Percentiles rank a stretch among this genome's conserved stretches.
phyloP scores from a whole-genome alignment of 2,329 filamentous ascomycete genomes.

The Aspergillus transmontanensis region DNA sequence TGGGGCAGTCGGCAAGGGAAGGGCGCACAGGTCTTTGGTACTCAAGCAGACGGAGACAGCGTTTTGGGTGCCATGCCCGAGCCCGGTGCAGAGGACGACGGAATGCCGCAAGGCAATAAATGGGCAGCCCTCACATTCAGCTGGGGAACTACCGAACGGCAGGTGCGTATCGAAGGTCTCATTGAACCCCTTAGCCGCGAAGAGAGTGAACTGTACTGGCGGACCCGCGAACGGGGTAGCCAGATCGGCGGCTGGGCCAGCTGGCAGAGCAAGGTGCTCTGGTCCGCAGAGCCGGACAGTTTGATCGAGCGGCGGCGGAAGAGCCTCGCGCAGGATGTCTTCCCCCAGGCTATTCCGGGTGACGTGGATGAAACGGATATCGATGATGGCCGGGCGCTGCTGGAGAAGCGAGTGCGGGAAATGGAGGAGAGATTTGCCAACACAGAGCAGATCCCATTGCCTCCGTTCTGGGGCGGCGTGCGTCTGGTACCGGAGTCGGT shows the following conservation, averaged over 20 bases:
- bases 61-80: slow-evolving; percentile 64
- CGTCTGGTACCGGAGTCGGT: slow-evolving; percentile 81
- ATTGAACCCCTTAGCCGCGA: slow-evolving; percentile 67
- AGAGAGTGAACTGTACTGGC: slow-evolving; percentile 71
- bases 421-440: slow-evolving; percentile 75
- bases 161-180: slow-evolving; percentile 84
- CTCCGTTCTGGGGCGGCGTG: slow-evolving; percentile 92
- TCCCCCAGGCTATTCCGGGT: slow-evolving; percentile 23
- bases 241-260: slow-evolving; percentile 93
- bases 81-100: slow-evolving; percentile 36
- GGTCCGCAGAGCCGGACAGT: slow-evolving; percentile 36
- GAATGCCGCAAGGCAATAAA: slow-evolving; percentile 57
- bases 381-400: slow-evolving; percentile 70
- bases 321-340: slow-evolving; percentile 25
- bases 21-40: slow-evolving; percentile 44
- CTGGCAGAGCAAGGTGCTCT: slow-evolving; percentile 77
- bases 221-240: slow-evolving; percentile 72
- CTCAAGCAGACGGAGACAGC: slow-evolving; percentile 13
- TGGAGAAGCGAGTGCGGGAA: slow-evolving; percentile 78
- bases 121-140: slow-evolving; percentile 85
- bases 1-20: slow-evolving; percentile 69
- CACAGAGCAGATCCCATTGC: slow-evolving; percentile 79
- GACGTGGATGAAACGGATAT: slow-evolving; percentile 40
- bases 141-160: slow-evolving; percentile 84
- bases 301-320: slow-evolving; percentile 28